A percentile compares a stretch with the other conserved stretches of the same genome.
These are phyloP conservation scores for Globisporangium paroecandrum DNA, from an alignment of 352 stramenopile species.

Conservation along the genomic window DNA sequence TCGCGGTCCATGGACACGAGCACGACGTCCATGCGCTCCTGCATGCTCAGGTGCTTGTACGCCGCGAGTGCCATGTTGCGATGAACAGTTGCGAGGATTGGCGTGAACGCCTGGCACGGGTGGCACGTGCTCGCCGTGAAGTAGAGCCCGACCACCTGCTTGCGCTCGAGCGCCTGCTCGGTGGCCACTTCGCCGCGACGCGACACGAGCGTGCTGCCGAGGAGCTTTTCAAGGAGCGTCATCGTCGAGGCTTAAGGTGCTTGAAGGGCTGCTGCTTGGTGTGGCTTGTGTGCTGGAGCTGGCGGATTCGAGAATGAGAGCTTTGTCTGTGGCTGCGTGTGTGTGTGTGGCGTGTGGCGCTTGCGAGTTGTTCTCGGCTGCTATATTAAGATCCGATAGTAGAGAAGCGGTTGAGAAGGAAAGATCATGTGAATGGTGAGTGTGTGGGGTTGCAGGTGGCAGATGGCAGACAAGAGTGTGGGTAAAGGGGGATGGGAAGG, in stretches of 20 bases:
- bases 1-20: constrained; percentile 58
- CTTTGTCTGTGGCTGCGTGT: background rate
- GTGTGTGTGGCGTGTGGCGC: background rate
- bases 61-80: constrained; percentile 59
- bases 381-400: constrained; percentile 7
- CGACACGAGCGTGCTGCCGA: constrained; percentile 47
- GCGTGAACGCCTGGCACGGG: constrained; percentile 62
- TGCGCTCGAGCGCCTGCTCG: constrained; percentile 45
- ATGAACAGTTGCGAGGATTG: constrained; percentile 55
- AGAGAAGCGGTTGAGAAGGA: constrained; percentile 2
- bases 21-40: constrained; percentile 57
- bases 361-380: background rate
- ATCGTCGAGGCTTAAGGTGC: constrained; percentile 19
- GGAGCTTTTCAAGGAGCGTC: constrained; percentile 56
- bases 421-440: constrained; percentile 6
- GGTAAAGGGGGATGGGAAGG: constrained; percentile 5
- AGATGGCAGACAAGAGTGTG: background rate
- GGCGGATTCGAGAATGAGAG: constrained; percentile 14
- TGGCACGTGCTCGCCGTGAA: constrained; percentile 61
- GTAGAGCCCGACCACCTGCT: constrained; percentile 58
- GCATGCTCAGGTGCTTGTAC: constrained; percentile 56
- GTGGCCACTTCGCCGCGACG: constrained; percentile 48
- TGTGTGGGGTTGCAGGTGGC: background rate
- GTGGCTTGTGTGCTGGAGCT: constrained; percentile 2
- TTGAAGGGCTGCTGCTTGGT: background rate